phyloP scores from a whole-genome alignment of 139 green algal species.

The Volvox reticuliferus region DNA sequence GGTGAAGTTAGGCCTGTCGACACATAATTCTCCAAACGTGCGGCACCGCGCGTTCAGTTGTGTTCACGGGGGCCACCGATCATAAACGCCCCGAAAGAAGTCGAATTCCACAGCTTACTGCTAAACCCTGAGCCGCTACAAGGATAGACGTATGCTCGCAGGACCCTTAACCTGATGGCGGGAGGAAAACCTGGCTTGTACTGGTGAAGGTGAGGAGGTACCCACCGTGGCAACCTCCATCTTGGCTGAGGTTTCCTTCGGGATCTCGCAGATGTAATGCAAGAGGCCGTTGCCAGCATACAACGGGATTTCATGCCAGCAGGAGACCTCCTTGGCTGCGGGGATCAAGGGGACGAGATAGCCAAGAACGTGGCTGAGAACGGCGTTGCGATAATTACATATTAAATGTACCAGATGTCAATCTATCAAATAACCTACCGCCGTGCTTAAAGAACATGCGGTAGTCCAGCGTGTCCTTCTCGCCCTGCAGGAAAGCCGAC shows the following conservation, averaged over 20 bases:
- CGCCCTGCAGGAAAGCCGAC: constrained; percentile 67
- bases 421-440: constrained; percentile 50
- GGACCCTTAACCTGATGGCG: no score
- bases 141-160: no score
- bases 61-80: no score
- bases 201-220: no score
- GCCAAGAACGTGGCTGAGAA: background rate
- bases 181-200: no score
- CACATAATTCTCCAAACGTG: no score
- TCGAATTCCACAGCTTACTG: no score
- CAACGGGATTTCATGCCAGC: constrained; percentile 99
- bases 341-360: background rate
- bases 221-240: constrained; percentile 96
- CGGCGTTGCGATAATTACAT: background rate
- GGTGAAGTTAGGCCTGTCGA: no score
- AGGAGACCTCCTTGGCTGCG: constrained; percentile 80
- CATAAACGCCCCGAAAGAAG: no score
- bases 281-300: constrained; percentile 86
- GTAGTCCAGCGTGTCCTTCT: constrained; percentile 83
- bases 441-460: constrained; percentile 89
- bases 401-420: no score
- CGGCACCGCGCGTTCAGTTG: no score
- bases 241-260: constrained; percentile 98
- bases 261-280: constrained; percentile 99
- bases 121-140: no score